phyloP scores from a whole-genome alignment of 106 monocot species.

The Posidonia australis region DNA sequence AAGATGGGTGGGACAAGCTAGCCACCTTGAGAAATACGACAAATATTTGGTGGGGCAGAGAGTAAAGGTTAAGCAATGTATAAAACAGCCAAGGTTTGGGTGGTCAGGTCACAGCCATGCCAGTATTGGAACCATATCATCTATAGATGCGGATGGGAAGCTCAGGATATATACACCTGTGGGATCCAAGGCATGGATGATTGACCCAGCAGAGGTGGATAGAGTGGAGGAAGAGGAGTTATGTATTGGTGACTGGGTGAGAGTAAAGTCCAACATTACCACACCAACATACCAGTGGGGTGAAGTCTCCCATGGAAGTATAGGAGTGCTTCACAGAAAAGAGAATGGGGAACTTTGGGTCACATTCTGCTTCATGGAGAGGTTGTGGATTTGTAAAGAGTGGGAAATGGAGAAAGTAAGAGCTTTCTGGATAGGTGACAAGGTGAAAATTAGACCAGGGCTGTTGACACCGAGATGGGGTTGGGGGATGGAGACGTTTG shows the following conservation, averaged over 20 bases:
- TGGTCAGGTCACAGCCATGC: slow-evolving; percentile 83
- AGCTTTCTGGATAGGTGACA: slow-evolving; percentile 70
- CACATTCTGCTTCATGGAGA: slow-evolving; percentile 84
- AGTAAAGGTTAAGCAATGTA: slow-evolving; percentile 53
- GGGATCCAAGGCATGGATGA: slow-evolving; percentile 85
- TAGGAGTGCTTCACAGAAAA: slow-evolving; percentile 76
- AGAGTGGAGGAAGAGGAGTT: slow-evolving; percentile 72
- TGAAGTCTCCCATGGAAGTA: slow-evolving; percentile 60
- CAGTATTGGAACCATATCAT: slow-evolving; percentile 76
- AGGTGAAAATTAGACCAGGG: slow-evolving; percentile 60
- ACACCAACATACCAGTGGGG: slow-evolving; percentile 93
- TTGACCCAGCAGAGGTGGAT: slow-evolving; percentile 89
- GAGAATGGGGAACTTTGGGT: slow-evolving; percentile 71
- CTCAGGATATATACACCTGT: slow-evolving; percentile 74
- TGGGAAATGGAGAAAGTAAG: slow-evolving; percentile 82
- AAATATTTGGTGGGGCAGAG: slow-evolving; percentile 51
- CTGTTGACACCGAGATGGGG: slow-evolving; percentile 75
- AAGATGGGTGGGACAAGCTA: slow-evolving; percentile 63
- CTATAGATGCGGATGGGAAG: slow-evolving; percentile 91
- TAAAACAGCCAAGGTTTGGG: slow-evolving; percentile 90
- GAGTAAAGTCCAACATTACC: slow-evolving; percentile 43
- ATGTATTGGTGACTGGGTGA: slow-evolving; percentile 85
- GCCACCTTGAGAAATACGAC: slow-evolving; percentile 43
- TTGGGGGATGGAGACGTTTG: slow-evolving; percentile 86
- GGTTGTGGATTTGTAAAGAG: slow-evolving; percentile 79